Evolutionary conservation across 2,329 filamentous ascomycete genomes (phyloP).

Genomic region (Trichoderma sp.): DNA sequence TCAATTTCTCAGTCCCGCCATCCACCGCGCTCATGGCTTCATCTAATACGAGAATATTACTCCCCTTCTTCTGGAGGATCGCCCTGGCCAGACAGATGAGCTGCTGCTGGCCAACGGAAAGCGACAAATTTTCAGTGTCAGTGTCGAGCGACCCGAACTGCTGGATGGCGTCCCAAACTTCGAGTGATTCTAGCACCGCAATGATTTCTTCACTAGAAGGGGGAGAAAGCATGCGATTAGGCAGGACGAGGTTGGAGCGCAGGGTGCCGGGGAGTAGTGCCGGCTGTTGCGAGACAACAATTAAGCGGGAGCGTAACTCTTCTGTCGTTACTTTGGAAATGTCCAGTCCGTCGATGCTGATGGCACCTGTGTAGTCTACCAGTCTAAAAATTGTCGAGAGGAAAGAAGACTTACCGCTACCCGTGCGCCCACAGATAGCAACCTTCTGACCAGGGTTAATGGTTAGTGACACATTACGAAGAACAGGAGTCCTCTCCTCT

Average conservation of each 20-base stretch:
- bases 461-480: conserved; percentile 15
- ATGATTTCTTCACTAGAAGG: conserved; percentile 7
- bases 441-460: conserved; percentile 26
- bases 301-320: conserved; percentile 22
- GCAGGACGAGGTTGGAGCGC: conserved; percentile 21
- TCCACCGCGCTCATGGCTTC: conserved; percentile 23
- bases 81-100: conserved; percentile 23
- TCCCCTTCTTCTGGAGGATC: conserved; percentile 19
- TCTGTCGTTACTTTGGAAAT: conserved; percentile 20
- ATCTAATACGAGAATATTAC: conserved; percentile 23
- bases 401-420: conserved; percentile 28
- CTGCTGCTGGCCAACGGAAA: conserved; percentile 23
- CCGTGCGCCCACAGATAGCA: conserved; percentile 37
- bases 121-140: not conserved
- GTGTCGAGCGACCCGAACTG: conserved; percentile 17
- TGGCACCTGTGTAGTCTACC: conserved; percentile 18
- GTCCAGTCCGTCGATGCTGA: conserved; percentile 22
- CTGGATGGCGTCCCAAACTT: conserved; percentile 17
- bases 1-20: conserved; percentile 20
- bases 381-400: conserved; percentile 22
- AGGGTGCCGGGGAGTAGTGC: conserved; percentile 21
- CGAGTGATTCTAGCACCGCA: conserved; percentile 16
- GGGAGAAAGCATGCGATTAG: not conserved
- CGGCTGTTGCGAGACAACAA: conserved; percentile 23
- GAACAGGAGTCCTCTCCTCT: not conserved